Evolutionary conservation across 768 basidiomycete genomes (phyloP), one percentile per base, ranked within the genome.

Genomic region (Rhodosporidiobolus odoratus): DNA sequence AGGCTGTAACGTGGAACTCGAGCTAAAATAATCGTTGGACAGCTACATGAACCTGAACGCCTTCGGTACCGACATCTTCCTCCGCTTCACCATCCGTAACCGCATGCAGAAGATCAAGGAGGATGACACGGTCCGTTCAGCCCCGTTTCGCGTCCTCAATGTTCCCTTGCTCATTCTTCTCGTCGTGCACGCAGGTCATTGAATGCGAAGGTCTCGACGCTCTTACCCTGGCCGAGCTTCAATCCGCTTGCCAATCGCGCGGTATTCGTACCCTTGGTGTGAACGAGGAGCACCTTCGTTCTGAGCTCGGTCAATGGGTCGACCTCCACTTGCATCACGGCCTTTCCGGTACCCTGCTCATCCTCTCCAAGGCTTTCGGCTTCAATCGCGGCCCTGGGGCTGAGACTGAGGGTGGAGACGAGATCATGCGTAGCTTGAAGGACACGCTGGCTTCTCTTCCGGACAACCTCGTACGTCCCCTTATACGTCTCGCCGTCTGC

Each of bases 51-150:
- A 89, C 65, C 86, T 98, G 77, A 95, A 98, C 81, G 94, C 95
- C 4, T 99, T 97, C 77, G 96, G 96, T 54, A 98, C 95, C 23
- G 96, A 99, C 81, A 98, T 97, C 81, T 98, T 96, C 82, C 84
- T 99, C 53, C 89, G 95, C 56, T 92, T 92, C 43, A 87, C 89
- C 43, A 91, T 99, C 78, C 89, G 92, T 34, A 85, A 86, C 52
- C 86, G 92, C 37, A 83, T 99, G 34, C 82, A 89, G 72, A 85
- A 89, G 76, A 84, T 99, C 74, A 85, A 92, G 62, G 85, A 89
- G 52, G 96, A 99, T 77, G 95, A 99, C 81, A 89, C 79, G 77
- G 82, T 82, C 27, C 62, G 81, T 67, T 30, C n/a, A 40, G 41
- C 16, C 47, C 16, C 37, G 37, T 27, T 15, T 38, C 40, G 15